Conservation (phyloP, 2,329 filamentous ascomycete species). For the Sporothrix humicola region DNA sequence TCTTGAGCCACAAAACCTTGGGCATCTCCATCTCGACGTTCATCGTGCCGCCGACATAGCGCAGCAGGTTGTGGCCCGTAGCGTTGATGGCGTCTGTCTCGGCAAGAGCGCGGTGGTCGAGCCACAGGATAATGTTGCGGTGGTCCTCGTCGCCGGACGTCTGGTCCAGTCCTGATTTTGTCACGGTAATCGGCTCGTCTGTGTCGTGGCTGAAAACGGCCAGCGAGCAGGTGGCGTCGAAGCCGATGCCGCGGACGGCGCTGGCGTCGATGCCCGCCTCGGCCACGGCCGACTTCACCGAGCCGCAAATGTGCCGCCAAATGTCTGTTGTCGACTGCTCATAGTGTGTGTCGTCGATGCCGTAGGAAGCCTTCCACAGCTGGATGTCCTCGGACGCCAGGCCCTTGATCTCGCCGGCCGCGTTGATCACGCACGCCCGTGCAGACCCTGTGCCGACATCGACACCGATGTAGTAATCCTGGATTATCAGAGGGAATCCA, state of each 20-base stretch:
- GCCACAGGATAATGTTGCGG: constrained; percentile 95
- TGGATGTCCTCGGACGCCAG: constrained; percentile 77
- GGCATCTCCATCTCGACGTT: constrained; percentile 99
- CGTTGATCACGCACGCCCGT: constrained; percentile 92
- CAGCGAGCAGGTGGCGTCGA: constrained; percentile 98
- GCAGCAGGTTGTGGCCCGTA: constrained; percentile 88
- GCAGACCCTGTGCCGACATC: constrained; percentile 97
- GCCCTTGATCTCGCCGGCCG: constrained; percentile 83
- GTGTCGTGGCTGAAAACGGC: constrained; percentile 88
- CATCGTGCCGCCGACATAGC: constrained; percentile 97
- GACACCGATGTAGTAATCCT: constrained; percentile 77
- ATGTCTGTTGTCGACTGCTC: constrained; percentile 99
- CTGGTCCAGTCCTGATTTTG: constrained; percentile 73
- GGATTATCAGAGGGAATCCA: background rate
- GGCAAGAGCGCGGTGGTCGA: constrained; percentile 88
- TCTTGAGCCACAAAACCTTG: constrained; percentile 98
- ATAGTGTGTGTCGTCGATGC: constrained; percentile 63
- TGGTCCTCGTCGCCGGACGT: constrained; percentile 71
- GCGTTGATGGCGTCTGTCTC: constrained; percentile 94
- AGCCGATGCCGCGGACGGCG: constrained; percentile 87
- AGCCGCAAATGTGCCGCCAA: constrained; percentile 91
- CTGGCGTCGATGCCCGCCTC: constrained; percentile 79
- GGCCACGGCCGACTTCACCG: constrained; percentile 79
- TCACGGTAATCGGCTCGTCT: constrained; percentile 89
- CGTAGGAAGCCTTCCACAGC: constrained; percentile 77